A percentile compares a stretch with the other conserved stretches of the same genome.
Evolutionary conservation across 2,329 filamentous ascomycete species (phyloP).

Genomic region (Beauveria medogensis): DNA sequence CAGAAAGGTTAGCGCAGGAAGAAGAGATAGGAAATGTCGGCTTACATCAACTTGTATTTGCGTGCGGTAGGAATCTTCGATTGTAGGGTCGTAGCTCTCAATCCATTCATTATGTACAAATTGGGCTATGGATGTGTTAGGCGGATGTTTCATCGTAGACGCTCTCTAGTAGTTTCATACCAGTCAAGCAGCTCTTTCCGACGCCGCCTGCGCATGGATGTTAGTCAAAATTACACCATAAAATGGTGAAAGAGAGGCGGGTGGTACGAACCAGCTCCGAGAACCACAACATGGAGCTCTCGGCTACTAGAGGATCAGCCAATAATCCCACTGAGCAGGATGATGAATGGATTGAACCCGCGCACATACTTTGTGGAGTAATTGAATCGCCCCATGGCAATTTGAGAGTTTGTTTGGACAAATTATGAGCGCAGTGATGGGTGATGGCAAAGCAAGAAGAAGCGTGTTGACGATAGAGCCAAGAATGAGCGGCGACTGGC

Average conservation of each 20-base stretch:
- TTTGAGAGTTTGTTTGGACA: background rate
- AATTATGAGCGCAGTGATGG: background rate
- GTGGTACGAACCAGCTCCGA: conserved; percentile 60
- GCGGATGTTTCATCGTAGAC: background rate
- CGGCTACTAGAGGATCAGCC: conserved; percentile 39
- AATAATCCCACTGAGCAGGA: background rate
- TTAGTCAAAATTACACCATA: conserved; percentile 7
- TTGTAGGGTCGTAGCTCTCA: conserved; percentile 75
- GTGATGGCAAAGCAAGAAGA: background rate
- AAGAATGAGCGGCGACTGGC: background rate
- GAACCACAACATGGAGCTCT: conserved; percentile 75
- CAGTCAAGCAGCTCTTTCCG: conserved; percentile 86
- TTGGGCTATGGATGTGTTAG: conserved; percentile 52
- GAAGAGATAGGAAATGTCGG: conserved; percentile 16
- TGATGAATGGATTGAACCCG: too few relatives aligned
- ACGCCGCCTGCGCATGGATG: conserved; percentile 58
- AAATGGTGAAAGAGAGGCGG: conserved; percentile 22
- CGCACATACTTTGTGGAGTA: conserved; percentile 7
- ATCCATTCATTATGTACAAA: conserved; percentile 95
- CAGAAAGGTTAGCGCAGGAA: background rate
- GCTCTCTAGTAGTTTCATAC: conserved; percentile 37
- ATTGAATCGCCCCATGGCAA: conserved; percentile 9
- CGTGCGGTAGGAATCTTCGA: conserved; percentile 69
- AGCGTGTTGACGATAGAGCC: background rate
- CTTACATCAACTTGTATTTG: conserved; percentile 77